Evolutionary conservation across 2,329 filamentous ascomycete species (phyloP).

Genomic region (Fusarium verticillioides): DNA sequence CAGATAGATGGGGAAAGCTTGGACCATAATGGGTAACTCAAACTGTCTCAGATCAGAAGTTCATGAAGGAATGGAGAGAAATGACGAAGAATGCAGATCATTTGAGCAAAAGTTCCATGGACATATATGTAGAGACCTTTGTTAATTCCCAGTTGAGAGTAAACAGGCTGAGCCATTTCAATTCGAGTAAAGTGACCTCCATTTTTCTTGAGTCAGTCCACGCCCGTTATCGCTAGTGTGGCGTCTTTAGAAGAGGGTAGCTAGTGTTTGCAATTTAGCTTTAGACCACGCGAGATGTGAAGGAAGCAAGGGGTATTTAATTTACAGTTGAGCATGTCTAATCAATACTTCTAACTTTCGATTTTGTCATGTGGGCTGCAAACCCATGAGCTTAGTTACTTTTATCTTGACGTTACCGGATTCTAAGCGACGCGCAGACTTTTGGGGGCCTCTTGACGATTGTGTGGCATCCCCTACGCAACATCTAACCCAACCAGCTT

Average conservation of each 20-base stretch:
- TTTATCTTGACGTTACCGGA: not conserved
- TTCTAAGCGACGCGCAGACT: fast-evolving
- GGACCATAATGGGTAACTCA: not conserved
- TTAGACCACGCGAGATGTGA: not conserved
- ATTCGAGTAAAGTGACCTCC: not conserved
- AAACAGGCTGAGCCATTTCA: not conserved
- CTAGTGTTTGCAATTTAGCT: not conserved
- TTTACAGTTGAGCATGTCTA: too few species aligned
- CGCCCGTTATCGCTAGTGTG: not conserved
- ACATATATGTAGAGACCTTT: not conserved
- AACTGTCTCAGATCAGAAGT: not conserved
- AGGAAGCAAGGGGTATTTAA: not conserved
- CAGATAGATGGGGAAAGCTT: slow-evolving; percentile 11
- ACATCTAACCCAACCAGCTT: not conserved
- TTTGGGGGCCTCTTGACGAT: fast-evolving
- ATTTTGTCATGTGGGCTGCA: not conserved
- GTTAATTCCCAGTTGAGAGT: not conserved
- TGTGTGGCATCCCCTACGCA: not conserved
- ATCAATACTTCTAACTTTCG: not conserved
- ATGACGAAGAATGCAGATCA: not conserved
- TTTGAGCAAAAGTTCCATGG: slow-evolving; percentile 12
- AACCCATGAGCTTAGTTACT: fast-evolving
- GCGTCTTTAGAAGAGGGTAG: not conserved
- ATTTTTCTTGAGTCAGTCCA: not conserved
- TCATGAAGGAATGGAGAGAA: not conserved